A percentile compares a stretch with the other conserved stretches of the same genome.
phyloP scores from a whole-genome alignment of 1,284 basidiomycete species.

The Cryptococcus deneoformans region DNA sequence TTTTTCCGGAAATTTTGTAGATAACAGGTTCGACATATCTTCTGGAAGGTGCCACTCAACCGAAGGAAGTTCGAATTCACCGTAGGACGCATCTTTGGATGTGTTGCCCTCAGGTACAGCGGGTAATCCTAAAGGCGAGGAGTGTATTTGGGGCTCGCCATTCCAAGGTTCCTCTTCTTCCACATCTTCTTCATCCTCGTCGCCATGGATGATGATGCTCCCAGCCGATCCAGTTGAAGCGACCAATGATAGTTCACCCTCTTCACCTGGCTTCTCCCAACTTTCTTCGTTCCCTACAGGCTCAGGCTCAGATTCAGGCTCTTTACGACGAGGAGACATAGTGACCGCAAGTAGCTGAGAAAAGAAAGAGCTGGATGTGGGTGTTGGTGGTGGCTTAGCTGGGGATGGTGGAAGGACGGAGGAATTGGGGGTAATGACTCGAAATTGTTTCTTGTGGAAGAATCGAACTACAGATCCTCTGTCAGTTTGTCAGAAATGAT shows the following conservation, averaged over 20 bases:
- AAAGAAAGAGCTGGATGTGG: slow-evolving; percentile 29
- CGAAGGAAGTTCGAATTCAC: slow-evolving; percentile 22
- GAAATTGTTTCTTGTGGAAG: slow-evolving; percentile 40
- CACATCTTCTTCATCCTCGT: slow-evolving; percentile 11
- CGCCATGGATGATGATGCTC: slow-evolving; percentile 1
- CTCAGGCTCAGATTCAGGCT: not conserved
- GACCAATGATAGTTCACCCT: slow-evolving; percentile 37
- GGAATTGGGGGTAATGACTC: slow-evolving; percentile 40
- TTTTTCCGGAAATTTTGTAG: slow-evolving; percentile 17
- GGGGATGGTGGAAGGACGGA: slow-evolving; percentile 12
- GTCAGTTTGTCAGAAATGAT: not conserved
- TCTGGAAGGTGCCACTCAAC: slow-evolving; percentile 26
- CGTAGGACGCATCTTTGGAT: slow-evolving; percentile 18
- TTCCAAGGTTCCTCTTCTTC: slow-evolving; percentile 28
- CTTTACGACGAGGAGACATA: slow-evolving; percentile 23
- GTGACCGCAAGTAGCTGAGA: slow-evolving; percentile 34
- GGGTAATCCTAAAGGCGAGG: slow-evolving; percentile 27
- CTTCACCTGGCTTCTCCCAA: slow-evolving; percentile 40
- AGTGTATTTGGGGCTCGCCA: slow-evolving; percentile 27
- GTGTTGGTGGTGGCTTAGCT: slow-evolving; percentile 14
- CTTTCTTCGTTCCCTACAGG: slow-evolving; percentile 15
- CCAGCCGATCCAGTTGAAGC: slow-evolving; percentile 21
- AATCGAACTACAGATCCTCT: slow-evolving; percentile 31
- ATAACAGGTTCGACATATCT: slow-evolving; percentile 35
- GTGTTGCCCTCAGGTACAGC: slow-evolving; percentile 1